Evolutionary conservation across 306 rosid genomes (phyloP).

Genomic region (Fragaria ananassa): DNA sequence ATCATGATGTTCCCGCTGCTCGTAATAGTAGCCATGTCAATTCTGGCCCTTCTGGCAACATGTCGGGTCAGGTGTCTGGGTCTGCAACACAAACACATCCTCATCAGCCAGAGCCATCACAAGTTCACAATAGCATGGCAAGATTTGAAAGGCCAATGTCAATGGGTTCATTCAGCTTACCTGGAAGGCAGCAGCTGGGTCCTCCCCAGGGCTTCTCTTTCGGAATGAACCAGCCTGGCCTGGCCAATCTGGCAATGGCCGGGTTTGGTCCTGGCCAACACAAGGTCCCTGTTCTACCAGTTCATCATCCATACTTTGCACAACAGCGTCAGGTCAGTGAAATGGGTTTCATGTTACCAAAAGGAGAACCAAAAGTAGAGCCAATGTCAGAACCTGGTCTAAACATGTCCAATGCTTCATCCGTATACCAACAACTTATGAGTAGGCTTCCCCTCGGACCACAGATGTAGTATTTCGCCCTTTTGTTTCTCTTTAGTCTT

Average conservation of each 20-base stretch:
- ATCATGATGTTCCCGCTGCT: conserved; percentile 88
- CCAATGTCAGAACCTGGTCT: conserved; percentile 50
- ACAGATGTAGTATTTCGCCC: conserved; percentile 50
- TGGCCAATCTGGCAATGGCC: conserved; percentile 60
- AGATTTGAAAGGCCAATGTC: conserved; percentile 61
- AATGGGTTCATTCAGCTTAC: conserved; percentile 51
- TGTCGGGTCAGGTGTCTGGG: conserved; percentile 42
- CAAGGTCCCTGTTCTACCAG: conserved; percentile 56
- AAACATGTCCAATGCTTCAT: conserved; percentile 59
- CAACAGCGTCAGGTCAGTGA: conserved; percentile 50
- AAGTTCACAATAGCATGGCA: conserved; percentile 48
- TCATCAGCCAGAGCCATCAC: conserved; percentile 67
- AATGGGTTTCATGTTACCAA: conserved; percentile 70
- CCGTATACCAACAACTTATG: conserved; percentile 75
- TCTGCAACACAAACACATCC: conserved; percentile 39
- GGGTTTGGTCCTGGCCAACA: conserved; percentile 55
- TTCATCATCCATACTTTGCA: conserved; percentile 66
- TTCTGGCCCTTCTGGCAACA: conserved; percentile 42
- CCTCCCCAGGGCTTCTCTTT: conserved; percentile 57
- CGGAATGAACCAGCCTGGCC: conserved; percentile 64
- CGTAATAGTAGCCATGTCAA: conserved; percentile 79
- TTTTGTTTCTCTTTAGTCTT: conserved; percentile 32
- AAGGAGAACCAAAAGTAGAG: conserved; percentile 83
- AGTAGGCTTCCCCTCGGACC: conserved; percentile 93
- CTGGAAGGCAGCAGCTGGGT: conserved; percentile 70